Percentiles rank a stretch among this genome's conserved stretches.
Evolutionary conservation across 1,139 yeast species (phyloP).

Genomic region (Pneumocystis wakefieldiae): DNA sequence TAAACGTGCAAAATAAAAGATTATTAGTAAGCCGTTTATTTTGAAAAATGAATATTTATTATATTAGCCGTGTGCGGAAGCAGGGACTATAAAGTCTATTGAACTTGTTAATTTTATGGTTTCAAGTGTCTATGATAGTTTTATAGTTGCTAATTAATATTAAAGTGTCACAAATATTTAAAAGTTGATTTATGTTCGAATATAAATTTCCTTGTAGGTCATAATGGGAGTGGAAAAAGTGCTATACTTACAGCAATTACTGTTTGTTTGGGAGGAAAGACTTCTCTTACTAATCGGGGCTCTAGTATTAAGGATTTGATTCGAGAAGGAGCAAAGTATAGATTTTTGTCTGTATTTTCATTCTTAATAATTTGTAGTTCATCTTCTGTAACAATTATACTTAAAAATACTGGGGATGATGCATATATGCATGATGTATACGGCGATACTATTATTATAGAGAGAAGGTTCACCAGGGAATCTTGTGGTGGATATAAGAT

Average conservation of each 20-base stretch:
- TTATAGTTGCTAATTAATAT: background rate
- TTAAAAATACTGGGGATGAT: conserved; percentile 36
- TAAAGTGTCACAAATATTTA: conserved; percentile 54
- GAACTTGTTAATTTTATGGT: conserved; percentile 2
- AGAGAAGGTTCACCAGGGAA: conserved; percentile 41
- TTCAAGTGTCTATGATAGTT: background rate
- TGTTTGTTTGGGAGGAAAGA: conserved; percentile 87
- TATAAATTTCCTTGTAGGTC: conserved; percentile 80
- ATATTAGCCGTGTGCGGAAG: background rate
- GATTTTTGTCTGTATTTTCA: conserved; percentile 40
- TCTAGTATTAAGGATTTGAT: conserved; percentile 53
- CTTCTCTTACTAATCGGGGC: conserved; percentile 81
- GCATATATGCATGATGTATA: conserved; percentile 49
- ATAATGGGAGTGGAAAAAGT: conserved; percentile 91
- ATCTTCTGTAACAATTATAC: conserved; percentile 17
- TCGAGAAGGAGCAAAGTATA: conserved; percentile 56
- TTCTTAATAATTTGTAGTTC: conserved; percentile 33
- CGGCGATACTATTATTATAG: conserved; percentile 57
- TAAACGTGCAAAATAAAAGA: background rate
- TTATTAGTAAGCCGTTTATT: background rate
- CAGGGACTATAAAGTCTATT: background rate
- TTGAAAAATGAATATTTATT: background rate
- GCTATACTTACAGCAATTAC: conserved; percentile 85
- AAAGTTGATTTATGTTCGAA: conserved; percentile 66
- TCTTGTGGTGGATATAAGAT: conserved; percentile 39